phyloP scores from a whole-genome alignment of 352 stramenopile species.

The Phytopythium chamaehyphon region DNA sequence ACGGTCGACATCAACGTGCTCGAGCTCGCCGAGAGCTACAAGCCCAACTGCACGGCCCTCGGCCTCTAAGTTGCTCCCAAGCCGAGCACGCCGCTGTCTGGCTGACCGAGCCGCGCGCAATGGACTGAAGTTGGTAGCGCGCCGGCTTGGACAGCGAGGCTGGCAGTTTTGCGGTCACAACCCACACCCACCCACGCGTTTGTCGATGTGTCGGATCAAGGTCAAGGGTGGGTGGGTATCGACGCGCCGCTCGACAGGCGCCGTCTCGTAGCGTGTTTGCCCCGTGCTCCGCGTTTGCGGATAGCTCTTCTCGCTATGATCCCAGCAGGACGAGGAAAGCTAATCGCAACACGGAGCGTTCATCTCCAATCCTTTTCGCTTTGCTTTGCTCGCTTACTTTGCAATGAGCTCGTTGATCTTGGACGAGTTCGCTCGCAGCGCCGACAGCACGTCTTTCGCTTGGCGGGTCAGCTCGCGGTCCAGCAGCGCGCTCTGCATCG shows the following conservation, averaged over 20 bases:
- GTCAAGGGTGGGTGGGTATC: not conserved
- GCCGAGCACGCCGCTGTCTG: not conserved
- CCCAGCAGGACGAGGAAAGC: not conserved
- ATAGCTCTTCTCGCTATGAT: slow-evolving; percentile 3
- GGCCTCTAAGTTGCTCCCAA: slow-evolving; percentile 9
- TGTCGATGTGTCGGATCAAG: not conserved
- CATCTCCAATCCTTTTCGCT: too few species aligned
- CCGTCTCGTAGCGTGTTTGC: not conserved
- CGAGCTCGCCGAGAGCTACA: slow-evolving; percentile 33
- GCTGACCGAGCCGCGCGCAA: not conserved
- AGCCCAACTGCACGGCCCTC: slow-evolving; percentile 29
- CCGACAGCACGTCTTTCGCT: slow-evolving; percentile 52
- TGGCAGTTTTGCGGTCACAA: not conserved
- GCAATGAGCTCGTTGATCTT: slow-evolving; percentile 77
- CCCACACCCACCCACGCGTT: not conserved
- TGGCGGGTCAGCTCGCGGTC: slow-evolving; percentile 55
- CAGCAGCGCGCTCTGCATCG: slow-evolving; percentile 18
- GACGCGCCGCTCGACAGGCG: not conserved
- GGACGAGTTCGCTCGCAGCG: slow-evolving; percentile 57
- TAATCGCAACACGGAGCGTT: not conserved
- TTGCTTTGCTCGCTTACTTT: slow-evolving; percentile 8
- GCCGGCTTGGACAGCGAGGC: not conserved
- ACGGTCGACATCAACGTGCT: slow-evolving; percentile 40
- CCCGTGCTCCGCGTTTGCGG: not conserved
- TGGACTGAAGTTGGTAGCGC: slow-evolving; percentile 2